phyloP scores from a whole-genome alignment of 768 basidiomycete genomes.

The Lyophyllum shimeji region DNA sequence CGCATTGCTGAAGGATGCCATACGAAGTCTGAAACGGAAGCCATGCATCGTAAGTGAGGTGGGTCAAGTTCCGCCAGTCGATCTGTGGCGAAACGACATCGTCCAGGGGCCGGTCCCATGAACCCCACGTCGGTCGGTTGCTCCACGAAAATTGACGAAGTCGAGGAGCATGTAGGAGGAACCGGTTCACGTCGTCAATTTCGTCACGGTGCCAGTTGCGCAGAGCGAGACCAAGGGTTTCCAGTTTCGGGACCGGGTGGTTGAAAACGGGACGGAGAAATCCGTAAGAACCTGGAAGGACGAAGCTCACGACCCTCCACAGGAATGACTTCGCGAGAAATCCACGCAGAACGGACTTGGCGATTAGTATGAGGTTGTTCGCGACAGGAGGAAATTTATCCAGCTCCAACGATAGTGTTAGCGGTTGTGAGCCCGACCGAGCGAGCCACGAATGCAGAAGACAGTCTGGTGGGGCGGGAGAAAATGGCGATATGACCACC shows the following conservation, averaged over 20 bases:
- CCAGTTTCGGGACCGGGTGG: constrained; percentile 9
- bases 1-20: constrained; percentile 21
- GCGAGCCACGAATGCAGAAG: constrained; percentile 14
- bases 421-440: constrained; percentile 16
- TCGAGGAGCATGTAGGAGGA: constrained; percentile 16
- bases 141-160: constrained; percentile 20
- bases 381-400: constrained; percentile 11
- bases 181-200: constrained; percentile 9
- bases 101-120: constrained; percentile 19
- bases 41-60: constrained; percentile 20
- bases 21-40: constrained; percentile 17
- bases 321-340: constrained; percentile 9
- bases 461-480: constrained; percentile 10
- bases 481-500: constrained; percentile 11
- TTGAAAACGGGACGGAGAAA: constrained; percentile 12
- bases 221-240: constrained; percentile 18
- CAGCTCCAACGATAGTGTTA: constrained; percentile 12
- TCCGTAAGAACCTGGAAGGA: constrained; percentile 20
- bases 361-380: background rate
- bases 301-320: constrained; percentile 19
- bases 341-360: constrained; percentile 3
- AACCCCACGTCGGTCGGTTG: constrained; percentile 18
- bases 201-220: constrained; percentile 20
- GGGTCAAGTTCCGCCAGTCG: constrained; percentile 20
- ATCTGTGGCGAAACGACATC: constrained; percentile 11